phyloP scores from a whole-genome alignment of 305 asterid genomes.

The Withania somnifera region DNA sequence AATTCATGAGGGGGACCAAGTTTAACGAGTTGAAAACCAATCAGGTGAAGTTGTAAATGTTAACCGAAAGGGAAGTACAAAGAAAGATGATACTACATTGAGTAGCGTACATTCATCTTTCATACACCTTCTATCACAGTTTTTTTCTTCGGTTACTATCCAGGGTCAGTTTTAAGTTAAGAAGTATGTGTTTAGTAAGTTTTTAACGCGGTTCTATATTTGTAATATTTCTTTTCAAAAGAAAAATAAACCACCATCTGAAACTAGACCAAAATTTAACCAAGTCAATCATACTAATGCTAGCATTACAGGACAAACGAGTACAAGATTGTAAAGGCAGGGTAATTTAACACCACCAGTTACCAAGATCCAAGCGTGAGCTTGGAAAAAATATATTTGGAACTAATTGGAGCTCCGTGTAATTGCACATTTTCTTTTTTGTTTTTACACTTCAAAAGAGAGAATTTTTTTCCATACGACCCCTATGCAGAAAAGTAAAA shows the following conservation, averaged over 20 bases:
- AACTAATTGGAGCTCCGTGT: neutral
- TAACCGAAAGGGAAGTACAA: no score
- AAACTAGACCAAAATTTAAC: neutral
- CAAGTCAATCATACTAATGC: neutral
- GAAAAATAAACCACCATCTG: neutral
- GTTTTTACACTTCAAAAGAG: neutral
- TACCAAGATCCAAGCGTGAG: neutral
- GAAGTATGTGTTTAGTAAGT: neutral
- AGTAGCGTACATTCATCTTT: neutral
- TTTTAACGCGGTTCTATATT: no score
- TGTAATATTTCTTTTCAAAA: neutral
- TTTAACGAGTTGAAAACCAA: neutral
- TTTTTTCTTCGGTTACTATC: neutral
- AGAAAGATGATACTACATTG: neutral
- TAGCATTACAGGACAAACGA: neutral
- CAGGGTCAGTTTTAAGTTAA: neutral
- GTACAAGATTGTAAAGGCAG: neutral
- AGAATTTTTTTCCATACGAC: neutral
- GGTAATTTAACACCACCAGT: neutral
- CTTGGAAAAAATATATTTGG: neutral
- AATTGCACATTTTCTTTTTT: neutral
- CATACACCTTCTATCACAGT: neutral
- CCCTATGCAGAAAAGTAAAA: neutral
- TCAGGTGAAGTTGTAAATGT: neutral
- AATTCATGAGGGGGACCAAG: neutral